phyloP scores from a whole-genome alignment of 768 basidiomycete species.

The Aureoboletus auriporus region DNA sequence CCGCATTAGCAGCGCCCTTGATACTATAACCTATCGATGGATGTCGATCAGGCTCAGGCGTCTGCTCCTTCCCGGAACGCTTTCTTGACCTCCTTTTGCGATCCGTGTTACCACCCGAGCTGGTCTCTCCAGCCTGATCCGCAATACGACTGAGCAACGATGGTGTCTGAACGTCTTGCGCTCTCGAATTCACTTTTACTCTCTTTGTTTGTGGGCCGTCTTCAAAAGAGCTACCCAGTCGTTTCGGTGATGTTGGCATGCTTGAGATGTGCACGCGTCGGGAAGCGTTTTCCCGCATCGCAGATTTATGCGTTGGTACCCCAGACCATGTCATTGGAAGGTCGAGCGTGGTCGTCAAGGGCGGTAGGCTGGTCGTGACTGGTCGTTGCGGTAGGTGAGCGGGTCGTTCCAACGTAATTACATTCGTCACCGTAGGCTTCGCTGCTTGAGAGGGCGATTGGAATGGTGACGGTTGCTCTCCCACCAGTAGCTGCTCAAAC shows the following conservation, averaged over 20 bases:
- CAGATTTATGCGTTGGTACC: conserved; percentile 4
- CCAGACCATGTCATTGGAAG: conserved; percentile 11
- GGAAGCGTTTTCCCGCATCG: conserved; percentile 10
- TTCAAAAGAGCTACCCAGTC: conserved; percentile 27
- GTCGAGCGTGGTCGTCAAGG: conserved; percentile 12
- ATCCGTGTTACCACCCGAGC: conserved; percentile 14
- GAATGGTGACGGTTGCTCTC: conserved; percentile 15
- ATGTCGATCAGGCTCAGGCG: conserved; percentile 29
- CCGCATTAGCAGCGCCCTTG: conserved; percentile 46
- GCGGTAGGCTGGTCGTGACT: conserved; percentile 2
- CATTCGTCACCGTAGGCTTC: conserved; percentile 12
- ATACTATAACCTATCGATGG: conserved; percentile 48
- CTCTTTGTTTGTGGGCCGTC: conserved; percentile 35
- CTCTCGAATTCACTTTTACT: conserved; percentile 18
- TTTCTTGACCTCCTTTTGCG: conserved; percentile 17
- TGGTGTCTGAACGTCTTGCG: conserved; percentile 30
- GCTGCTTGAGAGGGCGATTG: conserved; percentile 13
- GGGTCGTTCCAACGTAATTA: conserved; percentile 16
- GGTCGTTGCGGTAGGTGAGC: conserved; percentile 28
- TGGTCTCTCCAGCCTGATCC: conserved; percentile 14
- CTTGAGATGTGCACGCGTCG: conserved; percentile 5
- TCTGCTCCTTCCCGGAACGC: conserved; percentile 16
- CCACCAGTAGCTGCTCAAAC: conserved; percentile 42
- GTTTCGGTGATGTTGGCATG: conserved; percentile 20
- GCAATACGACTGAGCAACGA: conserved; percentile 45